Conservation (phyloP, 2,329 filamentous ascomycete genomes). For the Erysiphe neolycopersici region DNA sequence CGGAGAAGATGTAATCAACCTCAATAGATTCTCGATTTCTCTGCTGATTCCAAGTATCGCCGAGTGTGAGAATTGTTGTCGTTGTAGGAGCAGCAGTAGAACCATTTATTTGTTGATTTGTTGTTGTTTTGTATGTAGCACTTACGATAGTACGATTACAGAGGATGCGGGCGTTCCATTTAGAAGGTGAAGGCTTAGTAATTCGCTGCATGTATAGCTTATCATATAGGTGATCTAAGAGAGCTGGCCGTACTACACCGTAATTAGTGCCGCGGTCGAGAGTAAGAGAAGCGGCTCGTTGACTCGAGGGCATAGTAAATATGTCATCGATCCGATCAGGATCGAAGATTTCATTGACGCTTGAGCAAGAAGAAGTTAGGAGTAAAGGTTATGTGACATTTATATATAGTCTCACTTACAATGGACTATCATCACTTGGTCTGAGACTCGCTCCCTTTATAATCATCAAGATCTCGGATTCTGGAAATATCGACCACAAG, state of each 20-base stretch:
- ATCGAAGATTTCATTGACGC: constrained; percentile 92
- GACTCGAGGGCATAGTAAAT: constrained; percentile 35
- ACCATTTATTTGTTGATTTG: too few relatives aligned
- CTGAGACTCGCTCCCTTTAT: constrained; percentile 64
- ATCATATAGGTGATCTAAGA: constrained; percentile 75
- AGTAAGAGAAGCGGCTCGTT: constrained; percentile 30
- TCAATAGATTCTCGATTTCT: constrained; percentile 22
- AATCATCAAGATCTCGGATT: constrained; percentile 48
- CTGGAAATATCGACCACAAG: constrained; percentile 56
- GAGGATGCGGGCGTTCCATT: constrained; percentile 65
- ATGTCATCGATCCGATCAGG: constrained; percentile 57
- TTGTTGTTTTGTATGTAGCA: too few relatives aligned
- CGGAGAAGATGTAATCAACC: constrained; percentile 57
- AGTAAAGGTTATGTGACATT: neutral
- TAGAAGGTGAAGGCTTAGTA: constrained; percentile 34
- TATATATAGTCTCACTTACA: constrained; percentile 28
- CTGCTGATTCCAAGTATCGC: constrained; percentile 17
- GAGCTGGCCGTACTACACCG: constrained; percentile 68
- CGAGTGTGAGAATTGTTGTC: constrained; percentile 7
- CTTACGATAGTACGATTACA: constrained; percentile 31
- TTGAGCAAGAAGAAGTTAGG: constrained; percentile 16
- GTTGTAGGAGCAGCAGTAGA: constrained; percentile 1
- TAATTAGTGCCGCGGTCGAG: constrained; percentile 78
- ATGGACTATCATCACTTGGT: constrained; percentile 86
- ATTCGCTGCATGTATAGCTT: constrained; percentile 68